These are phyloP conservation scores for Xylariaceae sp. DNA, from an alignment of 2,329 filamentous ascomycete genomes.

Conservation along the genomic window DNA sequence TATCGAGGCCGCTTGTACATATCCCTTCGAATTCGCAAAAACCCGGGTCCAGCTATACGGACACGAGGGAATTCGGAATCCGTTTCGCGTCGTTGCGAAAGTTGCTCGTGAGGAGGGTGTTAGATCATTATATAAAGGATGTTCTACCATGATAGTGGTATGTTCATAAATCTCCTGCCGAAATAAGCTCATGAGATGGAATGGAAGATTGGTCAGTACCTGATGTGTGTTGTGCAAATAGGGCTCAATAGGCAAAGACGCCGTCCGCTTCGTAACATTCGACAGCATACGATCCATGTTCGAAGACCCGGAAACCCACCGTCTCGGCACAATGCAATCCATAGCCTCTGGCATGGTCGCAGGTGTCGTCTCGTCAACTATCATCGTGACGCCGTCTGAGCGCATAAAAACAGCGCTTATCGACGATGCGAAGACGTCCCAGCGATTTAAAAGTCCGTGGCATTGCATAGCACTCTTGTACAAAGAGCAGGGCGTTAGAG, in stretches of 20 bases:
- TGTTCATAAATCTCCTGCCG: too few relatives aligned
- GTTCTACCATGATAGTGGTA: constrained; percentile 44
- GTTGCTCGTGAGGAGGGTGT: constrained; percentile 55
- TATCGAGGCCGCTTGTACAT: constrained; percentile 35
- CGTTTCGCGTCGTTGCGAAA: constrained; percentile 50
- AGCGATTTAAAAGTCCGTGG: constrained; percentile 42
- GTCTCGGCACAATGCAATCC: constrained; percentile 50
- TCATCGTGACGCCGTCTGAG: constrained; percentile 59
- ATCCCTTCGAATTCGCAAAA: constrained; percentile 63
- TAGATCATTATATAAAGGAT: constrained; percentile 58
- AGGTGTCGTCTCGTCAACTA: constrained; percentile 53
- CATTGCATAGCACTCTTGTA: constrained; percentile 49
- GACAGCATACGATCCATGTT: constrained; percentile 57
- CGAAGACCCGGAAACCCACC: constrained; percentile 46
- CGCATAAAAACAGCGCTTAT: constrained; percentile 63
- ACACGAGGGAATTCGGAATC: constrained; percentile 43
- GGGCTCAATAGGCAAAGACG: constrained; percentile 60
- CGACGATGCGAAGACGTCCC: constrained; percentile 46
- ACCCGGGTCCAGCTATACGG: constrained; percentile 53
- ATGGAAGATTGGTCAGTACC: too few relatives aligned
- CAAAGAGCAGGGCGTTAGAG: constrained; percentile 46
- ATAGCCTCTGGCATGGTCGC: constrained; percentile 56
- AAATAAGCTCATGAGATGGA: too few relatives aligned
- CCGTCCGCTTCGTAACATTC: constrained; percentile 59
- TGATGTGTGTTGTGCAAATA: constrained; percentile 6